These are phyloP conservation scores for Clavispora santaluciae DNA, from an alignment of 805 yeast species.

Conservation along the genomic window DNA sequence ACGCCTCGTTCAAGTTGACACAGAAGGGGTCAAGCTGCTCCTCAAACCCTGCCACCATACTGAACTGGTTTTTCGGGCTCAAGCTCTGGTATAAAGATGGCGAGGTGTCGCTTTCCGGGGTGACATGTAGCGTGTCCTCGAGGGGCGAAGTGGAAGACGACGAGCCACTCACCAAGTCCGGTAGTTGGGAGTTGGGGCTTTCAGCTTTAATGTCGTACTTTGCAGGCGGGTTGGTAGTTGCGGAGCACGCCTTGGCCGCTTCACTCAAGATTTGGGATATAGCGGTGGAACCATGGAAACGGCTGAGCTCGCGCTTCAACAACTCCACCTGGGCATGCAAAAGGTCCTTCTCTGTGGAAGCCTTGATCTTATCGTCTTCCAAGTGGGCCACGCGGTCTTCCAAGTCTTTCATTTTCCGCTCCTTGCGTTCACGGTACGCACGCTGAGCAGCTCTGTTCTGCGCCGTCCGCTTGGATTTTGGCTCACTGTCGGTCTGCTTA, in stretches of 20 bases:
- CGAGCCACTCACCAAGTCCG: conserved; percentile 34
- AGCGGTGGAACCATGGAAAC: conserved; percentile 43
- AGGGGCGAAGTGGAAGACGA: conserved; percentile 36
- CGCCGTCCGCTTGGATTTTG: conserved; percentile 86
- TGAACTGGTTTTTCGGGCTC: conserved; percentile 11
- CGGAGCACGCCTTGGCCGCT: not conserved
- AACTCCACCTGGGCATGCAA: conserved; percentile 72
- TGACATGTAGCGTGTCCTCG: conserved; percentile 31
- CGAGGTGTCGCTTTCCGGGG: conserved; percentile 25
- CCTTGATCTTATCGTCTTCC: conserved; percentile 67
- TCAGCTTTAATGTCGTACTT: not conserved
- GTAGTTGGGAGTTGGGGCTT: conserved; percentile 15
- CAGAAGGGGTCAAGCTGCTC: conserved; percentile 77
- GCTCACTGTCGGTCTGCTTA: conserved; percentile 73
- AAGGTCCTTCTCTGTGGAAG: conserved; percentile 66
- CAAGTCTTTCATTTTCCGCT: conserved; percentile 75
- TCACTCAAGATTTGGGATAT: conserved; percentile 20
- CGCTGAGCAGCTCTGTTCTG: conserved; percentile 98
- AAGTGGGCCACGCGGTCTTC: conserved; percentile 71
- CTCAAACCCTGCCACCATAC: conserved; percentile 39
- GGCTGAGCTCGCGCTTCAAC: conserved; percentile 64
- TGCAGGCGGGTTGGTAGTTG: no score
- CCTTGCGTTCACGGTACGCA: conserved; percentile 93
- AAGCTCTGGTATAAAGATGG: conserved; percentile 1
- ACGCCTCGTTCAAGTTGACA: conserved; percentile 67